A percentile compares a stretch with the other conserved stretches of the same genome.
Evolutionary conservation across 2,329 filamentous ascomycete species (phyloP).

Genomic region (Colletotrichum liaoningense): DNA sequence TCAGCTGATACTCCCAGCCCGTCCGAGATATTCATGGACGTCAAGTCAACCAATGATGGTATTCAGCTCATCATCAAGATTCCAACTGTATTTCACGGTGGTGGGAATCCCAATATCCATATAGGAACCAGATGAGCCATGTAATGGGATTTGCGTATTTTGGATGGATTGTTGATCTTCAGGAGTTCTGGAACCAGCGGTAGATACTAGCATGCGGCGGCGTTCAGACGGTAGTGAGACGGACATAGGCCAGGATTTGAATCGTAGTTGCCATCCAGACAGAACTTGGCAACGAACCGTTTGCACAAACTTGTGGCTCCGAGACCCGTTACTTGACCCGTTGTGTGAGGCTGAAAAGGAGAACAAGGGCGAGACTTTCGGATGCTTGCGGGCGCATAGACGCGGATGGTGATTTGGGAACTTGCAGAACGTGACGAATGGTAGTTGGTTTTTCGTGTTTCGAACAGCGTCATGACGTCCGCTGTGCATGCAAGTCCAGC

Average conservation of each 20-base stretch:
- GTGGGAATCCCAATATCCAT: conserved; percentile 45
- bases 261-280: conserved; percentile 7
- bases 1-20: conserved; percentile 53
- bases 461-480: conserved; percentile 34
- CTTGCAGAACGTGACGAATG: conserved; percentile 26
- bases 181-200: conserved; percentile 30
- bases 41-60: conserved; percentile 68
- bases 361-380: conserved; percentile 9
- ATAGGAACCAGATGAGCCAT: conserved; percentile 40
- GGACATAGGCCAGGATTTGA: conserved; percentile 9
- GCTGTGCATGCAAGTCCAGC: conserved; percentile 19
- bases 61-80: conserved; percentile 69
- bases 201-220: conserved; percentile 30
- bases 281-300: conserved; percentile 2
- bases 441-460: conserved; percentile 20
- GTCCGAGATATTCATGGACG: conserved; percentile 67
- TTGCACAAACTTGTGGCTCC: conserved; percentile 12
- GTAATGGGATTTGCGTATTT: not conserved
- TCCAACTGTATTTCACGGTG: conserved; percentile 63
- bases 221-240: conserved; percentile 31
- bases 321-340: conserved; percentile 9
- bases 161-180: not conserved
- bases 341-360: conserved; percentile 29
- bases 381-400: conserved; percentile 17
- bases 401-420: conserved; percentile 3